Base-by-base conservation (phyloP, 2,329 filamentous ascomycete genomes). In the Nigrospora sphaerica region DNA sequence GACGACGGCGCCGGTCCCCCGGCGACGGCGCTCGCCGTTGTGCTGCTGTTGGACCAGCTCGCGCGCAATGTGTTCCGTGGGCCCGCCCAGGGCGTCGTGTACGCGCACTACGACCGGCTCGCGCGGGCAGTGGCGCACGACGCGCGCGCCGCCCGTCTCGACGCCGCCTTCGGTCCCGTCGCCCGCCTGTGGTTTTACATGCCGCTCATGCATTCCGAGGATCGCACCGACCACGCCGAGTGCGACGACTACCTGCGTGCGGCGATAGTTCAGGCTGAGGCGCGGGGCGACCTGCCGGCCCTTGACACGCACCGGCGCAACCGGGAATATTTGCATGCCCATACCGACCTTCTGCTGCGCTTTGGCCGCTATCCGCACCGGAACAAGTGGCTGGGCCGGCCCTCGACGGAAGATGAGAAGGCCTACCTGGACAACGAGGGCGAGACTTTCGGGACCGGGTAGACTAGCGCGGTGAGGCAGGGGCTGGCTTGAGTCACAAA, bases 21-120 rank as follows among this genome's bases (percentile, higher is more conserved):
- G 3, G 14, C n/a, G 64, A 68, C 51, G 69, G 65, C 19, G 61
- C 62, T 85, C 2, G 68, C 70, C 39, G 58, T 84, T 0, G 54
- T 80, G 6, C 53, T 85, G 2, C 67, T 85, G 2, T 69, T 85
- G 3, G 82, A 85, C 51, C 81, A 85, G 56, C 68, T 85, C 37
- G 70, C 81, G 0, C 74, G 82, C 2, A 84, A 85, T 56, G 70
- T 78, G 51, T 81, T 75, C 62, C 78, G 82, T 13, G 19, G 19
- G 19, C 72, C 68, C 0, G 63, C 66, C 0, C 61, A 77, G 19
- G 59, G 67, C 0, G 38, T 74, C 3, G 66, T 77, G 4, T 84
- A 82, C 55, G 62, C 48, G 1, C 69, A 75, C 52, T 83, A 80
- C 52, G 81, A 85, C 52, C 71, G 70, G 7, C 62, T 85, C 3